Conservation (phyloP, 192 early-diverging fungal species). For the Linnemannia hyalina region DNA sequence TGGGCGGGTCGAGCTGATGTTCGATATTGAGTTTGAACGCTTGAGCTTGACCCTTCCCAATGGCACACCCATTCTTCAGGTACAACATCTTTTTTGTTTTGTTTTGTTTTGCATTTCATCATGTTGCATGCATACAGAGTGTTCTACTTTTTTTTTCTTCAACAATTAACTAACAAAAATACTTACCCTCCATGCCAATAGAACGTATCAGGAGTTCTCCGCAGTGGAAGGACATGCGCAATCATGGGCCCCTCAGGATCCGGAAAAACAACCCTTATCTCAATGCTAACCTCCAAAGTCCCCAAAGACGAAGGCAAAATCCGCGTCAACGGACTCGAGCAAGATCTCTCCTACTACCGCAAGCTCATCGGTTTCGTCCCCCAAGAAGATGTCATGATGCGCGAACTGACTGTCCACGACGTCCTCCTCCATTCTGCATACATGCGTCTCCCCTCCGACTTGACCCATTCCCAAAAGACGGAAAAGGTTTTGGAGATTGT, state of each 20-base stretch:
- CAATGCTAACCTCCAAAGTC: slow-evolving; percentile 73
- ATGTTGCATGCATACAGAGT: not conserved
- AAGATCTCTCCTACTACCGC: slow-evolving; percentile 66
- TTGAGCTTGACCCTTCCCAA: slow-evolving; percentile 43
- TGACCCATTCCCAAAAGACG: slow-evolving; percentile 49
- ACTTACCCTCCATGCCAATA: not conserved
- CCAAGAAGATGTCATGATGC: slow-evolving; percentile 72
- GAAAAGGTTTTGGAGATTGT: slow-evolving; percentile 67
- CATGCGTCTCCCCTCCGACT: slow-evolving; percentile 67
- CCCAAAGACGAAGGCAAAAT: slow-evolving; percentile 61
- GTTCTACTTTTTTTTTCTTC: not conserved
- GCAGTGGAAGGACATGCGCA: slow-evolving; percentile 67
- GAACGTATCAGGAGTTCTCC: slow-evolving; percentile 67
- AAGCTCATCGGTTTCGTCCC: slow-evolving; percentile 80
- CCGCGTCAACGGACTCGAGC: slow-evolving; percentile 65
- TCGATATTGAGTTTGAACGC: slow-evolving; percentile 66
- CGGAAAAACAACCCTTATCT: slow-evolving; percentile 71
- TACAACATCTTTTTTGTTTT: slow-evolving; percentile 3
- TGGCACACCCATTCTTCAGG: slow-evolving; percentile 65
- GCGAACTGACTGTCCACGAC: slow-evolving; percentile 75
- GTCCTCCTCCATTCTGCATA: slow-evolving; percentile 74
- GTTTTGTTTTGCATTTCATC: not conserved
- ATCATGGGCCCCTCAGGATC: slow-evolving; percentile 68
- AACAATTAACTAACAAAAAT: not conserved
- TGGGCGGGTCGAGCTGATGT: slow-evolving; percentile 20